Base-by-base conservation (phyloP, 495 filamentous ascomycete species). In the Neurospora cerealis region DNA sequence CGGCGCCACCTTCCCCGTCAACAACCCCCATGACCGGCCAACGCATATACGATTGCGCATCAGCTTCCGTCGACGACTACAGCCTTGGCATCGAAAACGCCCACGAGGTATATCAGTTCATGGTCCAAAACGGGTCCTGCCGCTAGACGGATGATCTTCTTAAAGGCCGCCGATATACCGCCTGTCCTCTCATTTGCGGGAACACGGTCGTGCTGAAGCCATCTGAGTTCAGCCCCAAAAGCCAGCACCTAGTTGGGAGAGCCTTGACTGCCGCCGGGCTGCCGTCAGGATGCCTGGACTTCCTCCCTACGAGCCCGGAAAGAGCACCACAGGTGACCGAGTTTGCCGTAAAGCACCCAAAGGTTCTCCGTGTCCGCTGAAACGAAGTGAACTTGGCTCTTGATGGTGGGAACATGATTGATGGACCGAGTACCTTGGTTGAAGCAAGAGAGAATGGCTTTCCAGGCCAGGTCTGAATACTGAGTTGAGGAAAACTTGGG, bases 121-220 rank as follows among this genome's bases (percentile, higher is more conserved):
- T 95, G 93, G 93, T 83, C 84, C 38, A 83, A 86, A 62, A 87
- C 85, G 1, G 87, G 86, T 71, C 87, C 91, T 9, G 83, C 83
- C 44, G 80, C 84, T 13, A 88, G 90, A 70, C 87, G 91, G 41
- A 83, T 88, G 44, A 89, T 94, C 75, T 82, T 95, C 69, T 78
- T 89, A n/a, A 88, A 87, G 73, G 89, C 90, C 15, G 89, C 91
- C 15, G 88, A 90, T 13, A 86, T 93, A 70, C 81, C 44, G 82
- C 88, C 21, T 89, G 86, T 62, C 89, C 93, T 4, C 81, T 96
- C 40, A 92, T 92, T 19, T 89, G 88, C 4, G 92, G 93, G n/a
- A 94, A 94, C 78, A 93, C 92, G 2, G 85, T 88, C 34, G 86
- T 96, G 21, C 81, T 95, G 11, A 96, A 95, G 80, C 91, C 91